Percentiles rank a stretch among this genome's conserved stretches.
phyloP scores from a whole-genome alignment of 495 filamentous ascomycete genomes.

The Trichoderma gamsii region DNA sequence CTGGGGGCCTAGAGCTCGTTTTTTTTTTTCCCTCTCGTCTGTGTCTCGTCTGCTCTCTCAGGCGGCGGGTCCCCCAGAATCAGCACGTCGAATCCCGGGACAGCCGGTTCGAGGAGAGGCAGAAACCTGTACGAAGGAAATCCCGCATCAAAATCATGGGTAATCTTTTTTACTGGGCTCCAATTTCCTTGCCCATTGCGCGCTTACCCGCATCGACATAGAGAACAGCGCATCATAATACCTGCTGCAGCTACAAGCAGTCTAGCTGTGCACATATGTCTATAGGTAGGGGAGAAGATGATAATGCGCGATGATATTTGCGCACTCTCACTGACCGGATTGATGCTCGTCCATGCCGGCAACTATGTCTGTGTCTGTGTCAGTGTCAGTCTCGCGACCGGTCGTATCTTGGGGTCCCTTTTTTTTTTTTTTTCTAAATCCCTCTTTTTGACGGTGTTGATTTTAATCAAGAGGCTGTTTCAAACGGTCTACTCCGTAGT shows the following conservation, averaged over 20 bases:
- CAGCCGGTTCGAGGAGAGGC: neutral
- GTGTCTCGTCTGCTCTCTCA: no score
- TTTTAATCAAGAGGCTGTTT: neutral
- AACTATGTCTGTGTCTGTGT: neutral
- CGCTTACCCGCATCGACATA: slow-evolving; percentile 1
- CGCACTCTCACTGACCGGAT: neutral
- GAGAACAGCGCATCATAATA: neutral
- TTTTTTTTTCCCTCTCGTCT: neutral
- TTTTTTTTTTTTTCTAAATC: neutral
- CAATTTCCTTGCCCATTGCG: neutral
- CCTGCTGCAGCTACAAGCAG: no score
- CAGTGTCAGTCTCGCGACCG: neutral
- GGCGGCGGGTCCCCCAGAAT: neutral
- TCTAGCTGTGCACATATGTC: no score
- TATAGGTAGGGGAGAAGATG: no score
- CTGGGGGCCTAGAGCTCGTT: neutral
- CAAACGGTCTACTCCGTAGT: neutral
- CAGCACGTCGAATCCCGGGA: neutral
- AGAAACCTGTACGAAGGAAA: slow-evolving; percentile 13
- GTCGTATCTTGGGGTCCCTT: neutral
- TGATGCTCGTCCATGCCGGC: neutral
- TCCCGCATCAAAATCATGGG: slow-evolving; percentile 1
- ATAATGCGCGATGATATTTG: neutral
- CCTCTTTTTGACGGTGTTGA: neutral
- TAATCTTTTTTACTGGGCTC: neutral